phyloP scores from a whole-genome alignment of 129 eudicot species.

The Pittosporum tobira region DNA sequence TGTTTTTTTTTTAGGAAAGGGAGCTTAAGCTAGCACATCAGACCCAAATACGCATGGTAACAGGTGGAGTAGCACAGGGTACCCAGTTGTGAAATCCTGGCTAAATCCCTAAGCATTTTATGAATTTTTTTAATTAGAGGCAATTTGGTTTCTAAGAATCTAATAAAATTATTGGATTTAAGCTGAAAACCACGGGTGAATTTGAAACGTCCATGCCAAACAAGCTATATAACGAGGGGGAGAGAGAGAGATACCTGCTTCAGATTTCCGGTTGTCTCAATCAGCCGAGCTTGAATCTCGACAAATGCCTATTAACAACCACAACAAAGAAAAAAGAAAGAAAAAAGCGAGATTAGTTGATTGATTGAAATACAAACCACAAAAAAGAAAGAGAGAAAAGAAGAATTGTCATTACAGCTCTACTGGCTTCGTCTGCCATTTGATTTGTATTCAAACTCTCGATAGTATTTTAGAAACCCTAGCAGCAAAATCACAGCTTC shows the following conservation, averaged over 20 bases:
- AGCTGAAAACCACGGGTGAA: neutral
- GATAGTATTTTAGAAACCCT: no score
- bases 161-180: neutral
- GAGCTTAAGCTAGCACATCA: no score
- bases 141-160: neutral
- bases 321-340: neutral
- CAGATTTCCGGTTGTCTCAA: constrained; percentile 74
- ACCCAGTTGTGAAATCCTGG: no score
- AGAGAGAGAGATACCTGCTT: constrained; percentile 47
- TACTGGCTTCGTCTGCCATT: constrained; percentile 92
- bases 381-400: neutral
- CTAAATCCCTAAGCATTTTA: no score
- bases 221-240: neutral
- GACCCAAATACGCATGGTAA: no score
- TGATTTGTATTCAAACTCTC: neutral
- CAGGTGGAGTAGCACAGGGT: no score
- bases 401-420: constrained; percentile 29
- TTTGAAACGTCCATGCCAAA: neutral
- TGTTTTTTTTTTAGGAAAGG: no score
- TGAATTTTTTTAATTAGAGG: no score
- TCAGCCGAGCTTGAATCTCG: constrained; percentile 92
- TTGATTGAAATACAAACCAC: neutral
- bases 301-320: constrained; percentile 51
- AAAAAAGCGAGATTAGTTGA: constrained; percentile 1
- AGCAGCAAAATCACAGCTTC: no score